These are phyloP conservation scores for Roridomyces roridus DNA, from an alignment of 768 basidiomycete species.

Conservation along the genomic window DNA sequence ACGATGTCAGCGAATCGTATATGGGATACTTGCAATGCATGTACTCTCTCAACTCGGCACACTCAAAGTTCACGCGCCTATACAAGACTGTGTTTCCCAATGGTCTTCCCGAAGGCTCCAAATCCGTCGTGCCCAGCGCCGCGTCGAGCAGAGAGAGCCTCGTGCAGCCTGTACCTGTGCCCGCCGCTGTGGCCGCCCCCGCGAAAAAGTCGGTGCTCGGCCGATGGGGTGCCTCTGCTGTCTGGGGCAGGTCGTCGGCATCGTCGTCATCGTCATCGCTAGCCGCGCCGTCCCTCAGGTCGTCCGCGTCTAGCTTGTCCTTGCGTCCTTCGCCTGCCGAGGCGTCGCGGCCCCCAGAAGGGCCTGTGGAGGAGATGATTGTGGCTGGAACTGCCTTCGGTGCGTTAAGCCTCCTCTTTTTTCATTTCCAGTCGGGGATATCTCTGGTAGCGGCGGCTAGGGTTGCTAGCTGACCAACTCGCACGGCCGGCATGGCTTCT, in stretches of 20 bases:
- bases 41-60: constrained; percentile 62
- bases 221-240: constrained; percentile 29
- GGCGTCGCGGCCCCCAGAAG: constrained; percentile 41
- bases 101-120: constrained; percentile 49
- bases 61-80: constrained; percentile 78
- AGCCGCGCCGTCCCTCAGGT: not conserved
- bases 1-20: constrained; percentile 80
- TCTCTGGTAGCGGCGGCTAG: too few species aligned
- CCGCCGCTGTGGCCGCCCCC: not conserved
- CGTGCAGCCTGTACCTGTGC: not conserved
- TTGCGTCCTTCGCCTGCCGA: not conserved
- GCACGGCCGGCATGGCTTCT: too few species aligned
- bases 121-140: constrained; percentile 21
- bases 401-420: constrained; percentile 39
- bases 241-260: constrained; percentile 16
- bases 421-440: not conserved
- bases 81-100: constrained; percentile 72
- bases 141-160: not conserved
- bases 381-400: constrained; percentile 81
- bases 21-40: constrained; percentile 82
- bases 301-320: not conserved
- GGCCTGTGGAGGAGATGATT: constrained; percentile 74
- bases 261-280: constrained; percentile 21
- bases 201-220: constrained; percentile 28
- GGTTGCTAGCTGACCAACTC: too few species aligned